A percentile compares a stretch with the other conserved stretches of the same genome.
These are phyloP conservation scores for Coniosporium apollinis DNA, from an alignment of 495 filamentous ascomycete genomes.

Conservation along the genomic window DNA sequence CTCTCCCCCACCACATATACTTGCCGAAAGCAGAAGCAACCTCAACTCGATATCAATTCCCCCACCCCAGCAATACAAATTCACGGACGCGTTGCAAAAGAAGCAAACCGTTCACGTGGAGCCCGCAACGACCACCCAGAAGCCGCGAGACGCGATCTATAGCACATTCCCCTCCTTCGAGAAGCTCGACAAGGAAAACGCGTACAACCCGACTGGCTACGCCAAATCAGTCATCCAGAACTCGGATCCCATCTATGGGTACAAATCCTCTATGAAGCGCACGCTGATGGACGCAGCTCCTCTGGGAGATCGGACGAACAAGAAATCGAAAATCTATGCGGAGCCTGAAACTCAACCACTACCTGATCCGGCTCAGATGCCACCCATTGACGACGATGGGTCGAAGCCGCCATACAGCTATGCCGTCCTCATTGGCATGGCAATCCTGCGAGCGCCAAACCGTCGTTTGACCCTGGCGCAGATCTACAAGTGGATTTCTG, in stretches of 20 bases:
- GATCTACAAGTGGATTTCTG: constrained; percentile 98
- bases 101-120: constrained; percentile 27
- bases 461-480: constrained; percentile 81
- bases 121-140: constrained; percentile 13
- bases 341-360: constrained; percentile 30
- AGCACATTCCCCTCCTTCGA: constrained; percentile 23
- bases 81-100: too few species aligned
- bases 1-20: too few species aligned
- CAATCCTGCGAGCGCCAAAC: constrained; percentile 73
- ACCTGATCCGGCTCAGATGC: constrained; percentile 61
- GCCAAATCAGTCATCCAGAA: constrained; percentile 2
- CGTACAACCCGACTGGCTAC: constrained; percentile 26
- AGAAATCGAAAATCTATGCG: constrained; percentile 31
- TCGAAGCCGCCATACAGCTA: constrained; percentile 84
- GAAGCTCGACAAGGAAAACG: constrained; percentile 49
- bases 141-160: constrained; percentile 13
- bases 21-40: too few species aligned
- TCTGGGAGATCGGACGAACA: constrained; percentile 50
- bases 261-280: constrained; percentile 46
- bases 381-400: constrained; percentile 69
- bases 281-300: constrained; percentile 56
- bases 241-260: constrained; percentile 28
- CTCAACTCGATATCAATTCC: too few species aligned
- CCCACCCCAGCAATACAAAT: too few species aligned
- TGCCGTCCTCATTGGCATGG: constrained; percentile 91